Evolutionary conservation across 805 yeast genomes (phyloP).

Genomic region (Candida vaughaniae): DNA sequence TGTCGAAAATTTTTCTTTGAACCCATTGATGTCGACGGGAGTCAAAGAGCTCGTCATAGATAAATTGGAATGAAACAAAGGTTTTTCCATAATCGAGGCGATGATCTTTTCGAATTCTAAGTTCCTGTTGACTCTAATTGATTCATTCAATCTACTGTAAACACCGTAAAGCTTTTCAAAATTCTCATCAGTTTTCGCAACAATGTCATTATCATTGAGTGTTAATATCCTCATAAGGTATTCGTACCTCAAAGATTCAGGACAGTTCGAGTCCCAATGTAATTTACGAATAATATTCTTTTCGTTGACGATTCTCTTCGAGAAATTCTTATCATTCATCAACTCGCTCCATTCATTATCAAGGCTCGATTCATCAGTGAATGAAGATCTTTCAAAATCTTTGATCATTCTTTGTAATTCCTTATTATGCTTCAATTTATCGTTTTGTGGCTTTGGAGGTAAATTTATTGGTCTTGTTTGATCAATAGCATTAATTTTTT

Average conservation of each 20-base stretch:
- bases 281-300: slow-evolving; percentile 31
- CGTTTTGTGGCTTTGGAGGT: slow-evolving; percentile 61
- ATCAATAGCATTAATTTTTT: slow-evolving; percentile 53
- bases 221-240: slow-evolving; percentile 27
- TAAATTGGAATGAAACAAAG: slow-evolving; percentile 27
- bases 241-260: slow-evolving; percentile 24
- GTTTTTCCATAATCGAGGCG: slow-evolving; percentile 23
- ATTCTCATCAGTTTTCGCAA: slow-evolving; percentile 17
- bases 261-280: slow-evolving; percentile 38
- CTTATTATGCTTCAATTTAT: slow-evolving; percentile 53
- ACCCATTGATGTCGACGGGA: neutral
- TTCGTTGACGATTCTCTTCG: slow-evolving; percentile 24
- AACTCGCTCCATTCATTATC: slow-evolving; percentile 15
- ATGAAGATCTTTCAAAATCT: slow-evolving; percentile 28
- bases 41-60: slow-evolving; percentile 17
- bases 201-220: slow-evolving; percentile 12
- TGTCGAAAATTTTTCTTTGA: slow-evolving; percentile 22
- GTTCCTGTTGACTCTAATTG: slow-evolving; percentile 30
- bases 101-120: slow-evolving; percentile 31
- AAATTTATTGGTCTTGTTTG: slow-evolving; percentile 70
- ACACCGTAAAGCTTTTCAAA: slow-evolving; percentile 20
- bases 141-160: slow-evolving; percentile 24
- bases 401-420: slow-evolving; percentile 50
- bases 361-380: slow-evolving; percentile 4
- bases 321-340: slow-evolving; percentile 20